These are phyloP conservation scores for Scenedesmus sp. DNA, from an alignment of 163 green algal genomes.

Conservation along the genomic window DNA sequence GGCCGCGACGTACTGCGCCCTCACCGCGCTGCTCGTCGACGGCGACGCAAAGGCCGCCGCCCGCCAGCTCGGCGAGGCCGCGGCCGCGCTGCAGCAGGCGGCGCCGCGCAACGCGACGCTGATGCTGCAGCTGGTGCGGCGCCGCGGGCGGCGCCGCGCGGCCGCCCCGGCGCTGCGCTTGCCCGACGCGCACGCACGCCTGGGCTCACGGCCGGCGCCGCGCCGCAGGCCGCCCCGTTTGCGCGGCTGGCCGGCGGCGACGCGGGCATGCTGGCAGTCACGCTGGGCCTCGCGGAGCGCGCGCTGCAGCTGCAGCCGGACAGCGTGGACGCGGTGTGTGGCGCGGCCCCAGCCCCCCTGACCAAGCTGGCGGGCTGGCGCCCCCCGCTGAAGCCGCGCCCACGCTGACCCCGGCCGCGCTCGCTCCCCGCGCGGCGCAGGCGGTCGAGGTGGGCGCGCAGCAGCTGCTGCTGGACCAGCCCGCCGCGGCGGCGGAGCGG, in stretches of 20 bases:
- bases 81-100: slow-evolving; percentile 48
- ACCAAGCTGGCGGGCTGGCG: no score
- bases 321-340: slow-evolving; percentile 50
- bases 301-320: slow-evolving; percentile 63
- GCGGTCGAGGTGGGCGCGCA: slow-evolving; percentile 66
- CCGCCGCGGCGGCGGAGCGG: slow-evolving; percentile 47
- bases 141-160: not conserved
- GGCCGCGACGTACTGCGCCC: slow-evolving; percentile 58
- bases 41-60: slow-evolving; percentile 58
- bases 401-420: no score
- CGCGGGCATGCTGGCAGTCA: slow-evolving; percentile 50
- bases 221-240: slow-evolving; percentile 51
- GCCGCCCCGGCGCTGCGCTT: not conserved
- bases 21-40: slow-evolving; percentile 62
- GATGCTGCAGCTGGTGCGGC: slow-evolving; percentile 36
- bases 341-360: no score
- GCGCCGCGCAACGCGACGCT: slow-evolving; percentile 71
- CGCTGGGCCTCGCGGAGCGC: slow-evolving; percentile 55
- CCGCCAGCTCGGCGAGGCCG: slow-evolving; percentile 59
- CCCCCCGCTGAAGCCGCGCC: no score
- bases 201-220: not conserved
- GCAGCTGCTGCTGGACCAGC: slow-evolving; percentile 66
- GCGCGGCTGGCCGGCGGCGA: slow-evolving; percentile 59
- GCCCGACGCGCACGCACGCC: not conserved
- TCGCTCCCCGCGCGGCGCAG: slow-evolving; percentile 25